Evolutionary conservation across 306 rosid species (phyloP), one percentile per base, ranked within the genome.

Genomic region (Leucaena leucocephala): DNA sequence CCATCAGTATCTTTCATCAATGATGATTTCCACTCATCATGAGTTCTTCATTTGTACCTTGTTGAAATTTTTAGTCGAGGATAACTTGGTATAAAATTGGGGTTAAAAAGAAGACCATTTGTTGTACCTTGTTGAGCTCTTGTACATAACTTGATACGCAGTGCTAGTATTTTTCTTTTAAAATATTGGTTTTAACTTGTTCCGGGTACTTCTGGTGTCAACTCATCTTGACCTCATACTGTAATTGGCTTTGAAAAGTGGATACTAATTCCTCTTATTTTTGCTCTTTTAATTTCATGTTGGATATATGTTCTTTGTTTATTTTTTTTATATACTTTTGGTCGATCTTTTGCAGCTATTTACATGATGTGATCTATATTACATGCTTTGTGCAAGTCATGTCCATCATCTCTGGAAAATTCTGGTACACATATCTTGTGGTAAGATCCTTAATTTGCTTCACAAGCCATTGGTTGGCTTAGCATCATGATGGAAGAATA

Each of bases 381-480:
- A 91, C 99, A 68, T 80, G 97, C 93, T 93, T 95, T 52, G 99
- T 95, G 80, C 99, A 95, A 90, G 79, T 95, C 62, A 83, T 85
- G 85, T 95, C 99, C 82, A 88, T 95, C 81, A 65, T 95, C 85
- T 95, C 99, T 17, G 99, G 91, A 80, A 95, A 88, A 74, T 92
- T 95, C 78, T 95, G 96, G 97, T 92, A 86, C 84, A 88, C 88
- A 9, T 91, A 90, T 89, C 85, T 95, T 76, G 88, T 88, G 97
- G 97, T 95, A 86, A 88, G 92, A 64, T 79, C 72, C 78, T 40
- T 43, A 38, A 64, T 68, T 62, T 57, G 49, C 71, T 86, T 86
- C 55, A 0, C 67, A 71, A 70, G 64, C 68, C 19, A 67, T 73
- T 67, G 22, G 52, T 59, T 40, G 55, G 74, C 58, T 50, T 1